Percentiles rank a stretch among this genome's conserved stretches.
Evolutionary conservation across 2,329 filamentous ascomycete species (phyloP).

Genomic region (Fusarium sp.): DNA sequence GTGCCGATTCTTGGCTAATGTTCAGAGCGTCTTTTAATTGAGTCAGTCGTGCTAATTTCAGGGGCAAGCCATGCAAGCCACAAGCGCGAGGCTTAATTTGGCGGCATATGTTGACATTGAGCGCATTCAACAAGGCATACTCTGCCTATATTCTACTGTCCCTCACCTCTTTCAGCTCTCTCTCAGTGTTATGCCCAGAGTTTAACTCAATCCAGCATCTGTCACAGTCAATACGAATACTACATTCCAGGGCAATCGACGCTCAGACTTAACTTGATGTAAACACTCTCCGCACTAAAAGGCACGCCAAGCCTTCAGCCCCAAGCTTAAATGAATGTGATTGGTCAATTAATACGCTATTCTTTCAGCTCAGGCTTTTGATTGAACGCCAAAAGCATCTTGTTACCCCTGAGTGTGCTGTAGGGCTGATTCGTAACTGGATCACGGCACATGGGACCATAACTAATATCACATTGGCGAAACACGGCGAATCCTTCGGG

Average conservation of each 20-base stretch:
- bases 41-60: constrained; percentile 4
- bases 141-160: neutral
- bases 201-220: neutral
- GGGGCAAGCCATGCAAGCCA: constrained; percentile 14
- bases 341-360: neutral
- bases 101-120: neutral
- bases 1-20: neutral
- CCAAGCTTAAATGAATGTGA: fast-evolving
- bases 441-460: neutral
- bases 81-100: neutral
- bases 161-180: neutral
- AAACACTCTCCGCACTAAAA: neutral
- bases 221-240: neutral
- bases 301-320: neutral
- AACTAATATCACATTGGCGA: neutral
- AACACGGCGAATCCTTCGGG: neutral
- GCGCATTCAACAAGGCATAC: neutral
- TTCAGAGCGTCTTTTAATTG: neutral
- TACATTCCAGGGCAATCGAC: neutral
- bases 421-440: constrained; percentile 14
- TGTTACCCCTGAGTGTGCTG: neutral
- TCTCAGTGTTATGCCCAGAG: neutral
- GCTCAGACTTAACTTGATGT: neutral
- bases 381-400: neutral
- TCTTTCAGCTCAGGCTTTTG: neutral